Base-by-base conservation (phyloP, 257 asterid genomes). In the Ocimum tenuiflorum region DNA sequence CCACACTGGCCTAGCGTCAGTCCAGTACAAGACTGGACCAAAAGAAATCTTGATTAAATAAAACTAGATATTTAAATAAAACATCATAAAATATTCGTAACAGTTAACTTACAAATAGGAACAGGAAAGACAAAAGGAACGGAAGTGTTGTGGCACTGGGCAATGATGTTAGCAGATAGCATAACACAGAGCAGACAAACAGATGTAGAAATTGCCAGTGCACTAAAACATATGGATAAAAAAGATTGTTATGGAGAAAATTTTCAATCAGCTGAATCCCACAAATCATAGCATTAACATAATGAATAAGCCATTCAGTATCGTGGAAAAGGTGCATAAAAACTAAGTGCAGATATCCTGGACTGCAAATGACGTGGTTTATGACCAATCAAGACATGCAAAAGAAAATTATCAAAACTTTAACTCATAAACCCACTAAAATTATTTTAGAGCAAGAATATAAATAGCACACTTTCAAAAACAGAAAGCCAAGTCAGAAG, bases 391-490 rank as follows among this genome's bases (percentile, higher is more conserved):
- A 52, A 35, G 0, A 56, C 31, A 20, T 27, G 64, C 50, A 18
- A 63, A 8, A n/a, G 6, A 17, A 43, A 63, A 58, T 39, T 41
- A 41, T 52, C 2, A 35, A n/a, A 23, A 1, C 8, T 6, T 14
- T 14, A 59, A 24, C 42, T 13, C 20, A 19, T 29, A 33, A 58
- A 29, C n/a, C 41, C 42, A 12, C 17, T 27, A 46, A 48, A 24
- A 11, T 22, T 18, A 41, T 49, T 61, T 58, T 48, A 27, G 18
- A 20, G 43, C 52, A 45, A 47, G 31, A 18, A 54, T 12, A 33
- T 39, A 89, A 80, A 74, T 84, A 89, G 75, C 15, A 67, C 39
- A 85, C 71, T 47, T 51, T 56, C 27, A 3, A 22, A 29, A 48
- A 31, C 23, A 46, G 43, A 65, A 46, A 13, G 64, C 62, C 65